Base-by-base conservation (phyloP, 352 stramenopile species). In the Phytophthora crassamura region DNA sequence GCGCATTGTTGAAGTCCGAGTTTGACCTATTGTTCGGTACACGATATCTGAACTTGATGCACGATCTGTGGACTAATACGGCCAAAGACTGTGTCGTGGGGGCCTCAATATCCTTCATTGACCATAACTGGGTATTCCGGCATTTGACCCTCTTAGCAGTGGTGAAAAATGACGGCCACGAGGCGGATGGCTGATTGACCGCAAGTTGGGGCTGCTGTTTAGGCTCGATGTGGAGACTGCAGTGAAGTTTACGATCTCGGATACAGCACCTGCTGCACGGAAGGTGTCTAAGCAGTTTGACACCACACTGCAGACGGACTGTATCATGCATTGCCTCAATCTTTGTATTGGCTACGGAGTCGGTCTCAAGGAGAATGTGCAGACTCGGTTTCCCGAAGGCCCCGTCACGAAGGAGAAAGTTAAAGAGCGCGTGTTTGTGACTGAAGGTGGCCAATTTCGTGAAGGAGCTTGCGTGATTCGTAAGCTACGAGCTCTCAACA, bases 241-340 rank as follows among this genome's bases (percentile, higher is more conserved):
- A 9, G 39, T 45, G n/a, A 45, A 45, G 39, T 45, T 45, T 45
- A 22, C 33, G 0, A 58, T 58, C 39, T 45, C 39, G 1, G 39
- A 45, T 9, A 45, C 39, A 20, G 11, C 39, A 9, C 39, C 39
- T 28, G 39, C 39, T 45, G 39, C 39, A 45, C 39, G 39, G 2
- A 45, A 45, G n/a, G 39, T 45, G 2, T 45, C 39, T 7, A 39
- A 45, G 7, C 12, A 45, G 6, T 45, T 45, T 8, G 39, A 45
- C 18, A 20, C 39, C 11, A 20, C n/a, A 11, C 18, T 45, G 11
- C 18, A 45, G 15, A 45, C 39, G 5, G 39, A 45, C n/a, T 45
- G 39, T 5, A 7, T n/a, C 39, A 45, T 45, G 39, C n/a, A 28
- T n/a, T 28, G 6, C 8, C 15, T 45, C 2, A 45, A 45, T 20